These are phyloP conservation scores for Ascochyta pisi DNA, from an alignment of 2,329 filamentous ascomycete species.

Conservation along the genomic window DNA sequence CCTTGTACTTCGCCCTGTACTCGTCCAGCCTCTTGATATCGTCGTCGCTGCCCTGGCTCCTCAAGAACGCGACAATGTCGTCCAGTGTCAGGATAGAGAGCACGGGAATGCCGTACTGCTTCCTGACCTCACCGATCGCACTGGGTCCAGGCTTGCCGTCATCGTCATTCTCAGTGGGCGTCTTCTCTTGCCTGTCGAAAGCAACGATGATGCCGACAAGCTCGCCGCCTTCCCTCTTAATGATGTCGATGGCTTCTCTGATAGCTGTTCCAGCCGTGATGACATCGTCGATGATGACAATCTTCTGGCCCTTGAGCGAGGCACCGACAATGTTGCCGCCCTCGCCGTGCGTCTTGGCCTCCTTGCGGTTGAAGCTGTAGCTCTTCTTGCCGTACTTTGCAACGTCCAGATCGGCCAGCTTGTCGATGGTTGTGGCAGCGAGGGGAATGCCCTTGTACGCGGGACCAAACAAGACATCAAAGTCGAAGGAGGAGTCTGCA, in stretches of 20 bases:
- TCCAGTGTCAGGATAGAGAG: constrained; percentile 82
- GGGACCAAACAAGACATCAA: constrained; percentile 91
- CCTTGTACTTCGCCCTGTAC: constrained; percentile 50
- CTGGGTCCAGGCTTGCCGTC: constrained; percentile 75
- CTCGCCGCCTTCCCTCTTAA: constrained; percentile 81
- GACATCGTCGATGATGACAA: constrained; percentile 94
- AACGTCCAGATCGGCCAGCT: constrained; percentile 74
- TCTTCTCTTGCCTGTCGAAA: constrained; percentile 85
- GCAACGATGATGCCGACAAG: constrained; percentile 89
- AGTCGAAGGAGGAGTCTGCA: constrained; percentile 56
- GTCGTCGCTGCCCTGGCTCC: constrained; percentile 53
- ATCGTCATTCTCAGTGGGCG: constrained; percentile 65
- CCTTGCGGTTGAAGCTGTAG: constrained; percentile 95
- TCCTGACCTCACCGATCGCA: constrained; percentile 84
- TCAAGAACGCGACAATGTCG: constrained; percentile 68
- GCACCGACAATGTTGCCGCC: constrained; percentile 92
- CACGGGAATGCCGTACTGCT: constrained; percentile 84
- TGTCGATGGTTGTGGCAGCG: constrained; percentile 76
- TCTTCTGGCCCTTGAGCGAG: constrained; percentile 79
- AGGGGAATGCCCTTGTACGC: constrained; percentile 98
- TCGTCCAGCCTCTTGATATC: constrained; percentile 53
- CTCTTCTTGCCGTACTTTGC: constrained; percentile 71
- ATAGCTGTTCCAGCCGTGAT: constrained; percentile 96
- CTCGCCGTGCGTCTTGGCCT: constrained; percentile 95
- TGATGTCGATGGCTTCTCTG: constrained; percentile 89